phyloP scores from a whole-genome alignment of 257 asterid species.

The Orobanche coerulescens region DNA sequence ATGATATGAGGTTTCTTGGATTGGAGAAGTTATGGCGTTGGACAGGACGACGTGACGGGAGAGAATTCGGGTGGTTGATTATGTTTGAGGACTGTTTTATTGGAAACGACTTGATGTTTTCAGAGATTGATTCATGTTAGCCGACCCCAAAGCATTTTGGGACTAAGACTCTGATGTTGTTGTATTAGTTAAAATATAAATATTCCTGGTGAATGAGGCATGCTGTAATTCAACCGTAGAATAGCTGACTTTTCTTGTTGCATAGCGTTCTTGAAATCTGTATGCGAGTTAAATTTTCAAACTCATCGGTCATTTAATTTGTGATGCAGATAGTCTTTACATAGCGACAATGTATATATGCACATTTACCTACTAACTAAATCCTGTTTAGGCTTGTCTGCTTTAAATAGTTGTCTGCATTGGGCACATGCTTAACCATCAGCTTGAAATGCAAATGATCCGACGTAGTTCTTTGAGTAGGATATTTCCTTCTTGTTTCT shows the following conservation, averaged over 20 bases:
- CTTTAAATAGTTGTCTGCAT: neutral
- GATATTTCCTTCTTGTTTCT: neutral
- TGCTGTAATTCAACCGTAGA: neutral
- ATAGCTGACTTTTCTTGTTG: neutral
- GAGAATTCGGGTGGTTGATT: too few species aligned
- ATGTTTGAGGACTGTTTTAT: too few species aligned
- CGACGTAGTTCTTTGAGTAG: neutral
- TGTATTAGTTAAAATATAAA: neutral
- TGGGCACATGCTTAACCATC: neutral
- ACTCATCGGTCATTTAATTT: neutral
- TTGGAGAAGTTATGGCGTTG: too few species aligned
- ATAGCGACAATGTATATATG: neutral
- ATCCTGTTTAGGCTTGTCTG: too few species aligned
- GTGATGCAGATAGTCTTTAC: neutral
- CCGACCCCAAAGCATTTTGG: too few species aligned
- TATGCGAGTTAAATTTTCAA: neutral
- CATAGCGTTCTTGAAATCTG: neutral
- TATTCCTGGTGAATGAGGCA: neutral
- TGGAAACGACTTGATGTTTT: too few species aligned
- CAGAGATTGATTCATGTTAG: too few species aligned
- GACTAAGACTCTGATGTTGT: too few species aligned
- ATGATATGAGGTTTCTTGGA: too few species aligned
- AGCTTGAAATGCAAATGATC: neutral
- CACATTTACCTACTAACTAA: too few species aligned
- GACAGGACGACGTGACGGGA: too few species aligned